Evolutionary conservation across 345 rosid species (phyloP).

Genomic region (Turritis glabra): DNA sequence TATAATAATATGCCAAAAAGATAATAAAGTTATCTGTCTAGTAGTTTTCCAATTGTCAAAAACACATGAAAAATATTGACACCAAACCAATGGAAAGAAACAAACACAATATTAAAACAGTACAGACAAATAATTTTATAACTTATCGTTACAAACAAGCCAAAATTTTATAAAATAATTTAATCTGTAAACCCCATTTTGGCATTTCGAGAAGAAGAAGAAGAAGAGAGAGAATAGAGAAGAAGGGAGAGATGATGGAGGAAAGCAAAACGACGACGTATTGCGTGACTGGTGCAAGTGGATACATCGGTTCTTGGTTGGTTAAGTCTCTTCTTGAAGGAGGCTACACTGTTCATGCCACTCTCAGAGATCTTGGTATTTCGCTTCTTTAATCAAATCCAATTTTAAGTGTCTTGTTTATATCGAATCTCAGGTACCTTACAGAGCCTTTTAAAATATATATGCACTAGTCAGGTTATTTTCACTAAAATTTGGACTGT

Average conservation of each 20-base stretch:
- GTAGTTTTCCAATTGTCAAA: constrained; percentile 18
- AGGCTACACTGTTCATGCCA: constrained; percentile 73
- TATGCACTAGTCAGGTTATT: neutral
- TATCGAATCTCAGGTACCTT: neutral
- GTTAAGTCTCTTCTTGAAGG: constrained; percentile 65
- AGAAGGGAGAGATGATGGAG: neutral
- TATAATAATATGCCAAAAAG: constrained; percentile 8
- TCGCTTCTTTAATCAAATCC: neutral
- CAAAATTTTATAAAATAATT: constrained; percentile 20
- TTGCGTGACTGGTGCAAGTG: constrained; percentile 80
- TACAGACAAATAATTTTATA: neutral
- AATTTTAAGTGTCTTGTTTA: neutral
- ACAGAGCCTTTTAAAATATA: neutral
- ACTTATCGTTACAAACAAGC: constrained; percentile 4
- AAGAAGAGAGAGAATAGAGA: neutral
- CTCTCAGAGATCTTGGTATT: constrained; percentile 66
- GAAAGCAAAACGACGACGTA: constrained; percentile 38
- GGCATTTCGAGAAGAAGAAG: constrained; percentile 7
- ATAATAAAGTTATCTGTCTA: constrained; percentile 2
- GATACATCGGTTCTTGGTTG: constrained; percentile 79
- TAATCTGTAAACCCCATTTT: constrained; percentile 1
- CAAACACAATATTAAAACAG: neutral
- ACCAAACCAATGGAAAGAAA: neutral
- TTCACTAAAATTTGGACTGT: neutral
- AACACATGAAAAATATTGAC: neutral